phyloP scores from a whole-genome alignment of 1,284 basidiomycete species.

The Ustilago bromivora region DNA sequence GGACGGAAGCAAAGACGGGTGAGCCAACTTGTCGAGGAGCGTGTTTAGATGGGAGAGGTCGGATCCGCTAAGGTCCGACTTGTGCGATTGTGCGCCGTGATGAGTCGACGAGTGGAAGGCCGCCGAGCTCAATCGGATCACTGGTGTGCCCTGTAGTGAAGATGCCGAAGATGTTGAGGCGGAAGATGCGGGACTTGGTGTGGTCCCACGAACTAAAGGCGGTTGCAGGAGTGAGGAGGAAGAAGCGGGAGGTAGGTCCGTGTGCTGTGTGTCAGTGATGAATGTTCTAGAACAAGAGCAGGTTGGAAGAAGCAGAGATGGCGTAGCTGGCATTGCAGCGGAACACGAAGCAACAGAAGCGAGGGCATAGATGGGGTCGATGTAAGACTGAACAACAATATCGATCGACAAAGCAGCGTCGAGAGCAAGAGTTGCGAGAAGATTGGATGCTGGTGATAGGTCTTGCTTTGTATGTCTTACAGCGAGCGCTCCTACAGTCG shows the following conservation, averaged over 20 bases:
- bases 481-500: background rate
- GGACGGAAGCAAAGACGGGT: constrained; percentile 26
- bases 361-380: background rate
- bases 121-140: constrained; percentile 20
- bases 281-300: constrained; percentile 31
- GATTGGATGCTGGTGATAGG: background rate
- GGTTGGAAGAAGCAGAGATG: constrained; percentile 7
- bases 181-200: constrained; percentile 29
- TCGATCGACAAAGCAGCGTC: no score
- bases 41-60: constrained; percentile 48
- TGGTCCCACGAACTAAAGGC: constrained; percentile 30
- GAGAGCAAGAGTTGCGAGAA: no score
- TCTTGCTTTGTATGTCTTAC: background rate
- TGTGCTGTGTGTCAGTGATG: constrained; percentile 25
- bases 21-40: constrained; percentile 45
- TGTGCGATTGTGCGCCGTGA: background rate
- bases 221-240: background rate
- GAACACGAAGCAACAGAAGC: background rate
- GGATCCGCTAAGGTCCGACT: constrained; percentile 25
- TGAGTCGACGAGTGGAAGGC: constrained; percentile 22
- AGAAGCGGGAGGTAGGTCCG: background rate
- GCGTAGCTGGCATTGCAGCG: constrained; percentile 9
- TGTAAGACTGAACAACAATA: no score
- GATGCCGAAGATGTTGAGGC: constrained; percentile 14
- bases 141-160: constrained; percentile 19